Evolutionary conservation across 768 basidiomycete species (phyloP), one percentile per base, ranked within the genome.

Genomic region (Tulasnella sp.): DNA sequence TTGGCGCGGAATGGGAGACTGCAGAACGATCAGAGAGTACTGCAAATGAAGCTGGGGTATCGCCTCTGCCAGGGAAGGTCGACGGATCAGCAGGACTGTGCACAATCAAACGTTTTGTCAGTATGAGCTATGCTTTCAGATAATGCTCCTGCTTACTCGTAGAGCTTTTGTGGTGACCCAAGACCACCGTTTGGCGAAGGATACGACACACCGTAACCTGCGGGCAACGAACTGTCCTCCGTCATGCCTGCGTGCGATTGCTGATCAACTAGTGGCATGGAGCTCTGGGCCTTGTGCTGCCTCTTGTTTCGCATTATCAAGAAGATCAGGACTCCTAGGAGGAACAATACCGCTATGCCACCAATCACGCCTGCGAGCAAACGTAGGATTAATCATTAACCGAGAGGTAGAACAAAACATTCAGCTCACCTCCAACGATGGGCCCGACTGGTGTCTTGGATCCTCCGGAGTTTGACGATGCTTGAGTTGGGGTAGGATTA

Each of bases 321-420:
- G 41, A 25, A 56, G 30, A 49, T 31, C 11, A 59, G 24, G 2
- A 34, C 57, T 11, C 30, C 57, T 2, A 49, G n/a, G n/a, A 59
- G 34, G 22, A 46, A 44, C 3, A 59, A 19, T 5, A 49, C 45
- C 4, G 27, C 57, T 4, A 59, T 43, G 1, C 57, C 57, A 9
- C 57, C 57, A 50, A 59, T 31, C 27, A 59, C 27, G 2, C 57
- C 57, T 55, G n/a, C n/a, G 24, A n/a, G 52, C 41, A 24, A 56
- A 12, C n/a, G 12, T 17, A 24, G 49, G 46, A 49, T 31, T 30
- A 25, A 15, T 11, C 15, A 31, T 30, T 22, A 34, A 27, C 10
- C 29, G 46, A n/a, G 29, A 10, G 19, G 8, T 31, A 22, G 19
- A 7, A 3, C 15, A 2, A 9, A 38, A 10, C 21, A 10, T 21